Evolutionary conservation across 192 early-diverging fungal species (phyloP).

Genomic region (Paraglomus occultum): DNA sequence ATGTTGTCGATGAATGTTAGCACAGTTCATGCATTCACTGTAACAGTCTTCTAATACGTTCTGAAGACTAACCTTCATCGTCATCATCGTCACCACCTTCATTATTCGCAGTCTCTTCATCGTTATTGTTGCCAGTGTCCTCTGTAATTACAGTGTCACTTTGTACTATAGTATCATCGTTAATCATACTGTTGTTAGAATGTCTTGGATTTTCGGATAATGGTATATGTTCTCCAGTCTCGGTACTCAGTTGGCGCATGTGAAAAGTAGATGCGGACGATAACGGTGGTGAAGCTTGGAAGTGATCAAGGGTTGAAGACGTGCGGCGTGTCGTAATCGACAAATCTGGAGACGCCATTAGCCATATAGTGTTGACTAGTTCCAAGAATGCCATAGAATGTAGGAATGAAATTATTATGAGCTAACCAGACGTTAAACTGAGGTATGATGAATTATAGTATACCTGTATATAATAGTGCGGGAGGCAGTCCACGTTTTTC

Average conservation of each 20-base stretch:
- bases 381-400: background rate
- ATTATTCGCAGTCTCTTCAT: conserved; percentile 36
- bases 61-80: conserved; percentile 44
- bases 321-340: conserved; percentile 31
- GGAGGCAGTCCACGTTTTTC: conserved; percentile 75
- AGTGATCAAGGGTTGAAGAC: background rate
- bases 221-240: conserved; percentile 21
- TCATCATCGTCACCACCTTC: conserved; percentile 45
- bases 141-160: background rate
- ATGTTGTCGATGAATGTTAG: background rate
- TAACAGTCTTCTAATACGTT: background rate
- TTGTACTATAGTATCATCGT: background rate
- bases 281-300: conserved; percentile 13
- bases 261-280: background rate
- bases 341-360: conserved; percentile 64
- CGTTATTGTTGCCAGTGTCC: background rate
- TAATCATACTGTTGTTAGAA: background rate
- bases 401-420: too few species aligned
- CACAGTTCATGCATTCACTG: background rate
- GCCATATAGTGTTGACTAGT: conserved; percentile 63
- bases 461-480: conserved; percentile 68
- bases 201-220: conserved; percentile 11
- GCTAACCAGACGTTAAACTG: background rate
- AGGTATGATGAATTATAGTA: background rate
- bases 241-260: background rate